These are phyloP conservation scores for Chaetomidium leptoderma DNA, from an alignment of 495 filamentous ascomycete species.

Conservation along the genomic window DNA sequence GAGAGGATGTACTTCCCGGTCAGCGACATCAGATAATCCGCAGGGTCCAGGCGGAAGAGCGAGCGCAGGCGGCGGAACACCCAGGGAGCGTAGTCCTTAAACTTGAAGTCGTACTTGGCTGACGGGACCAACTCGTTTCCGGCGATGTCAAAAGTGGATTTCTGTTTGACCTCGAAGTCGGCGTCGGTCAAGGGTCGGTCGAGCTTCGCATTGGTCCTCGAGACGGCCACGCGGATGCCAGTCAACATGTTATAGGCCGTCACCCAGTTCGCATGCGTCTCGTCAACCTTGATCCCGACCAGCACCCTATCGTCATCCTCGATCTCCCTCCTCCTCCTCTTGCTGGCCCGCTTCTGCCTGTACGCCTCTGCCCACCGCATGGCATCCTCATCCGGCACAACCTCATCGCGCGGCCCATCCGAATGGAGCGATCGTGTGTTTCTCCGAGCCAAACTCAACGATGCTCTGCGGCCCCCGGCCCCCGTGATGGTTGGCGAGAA, in stretches of 20 bases:
- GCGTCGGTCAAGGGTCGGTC: conserved; percentile 80
- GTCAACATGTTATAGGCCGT: conserved; percentile 99
- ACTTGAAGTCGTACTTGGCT: conserved; percentile 99
- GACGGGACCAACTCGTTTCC: conserved; percentile 96
- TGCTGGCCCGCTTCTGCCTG: conserved; percentile 81
- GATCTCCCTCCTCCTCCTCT: conserved; percentile 72
- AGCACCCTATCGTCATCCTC: conserved; percentile 91
- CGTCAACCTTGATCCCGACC: conserved; percentile 97
- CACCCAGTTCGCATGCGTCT: conserved; percentile 95
- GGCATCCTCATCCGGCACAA: conserved; percentile 80
- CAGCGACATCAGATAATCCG: conserved; percentile 96
- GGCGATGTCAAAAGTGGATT: conserved; percentile 98
- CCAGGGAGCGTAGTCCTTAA: conserved; percentile 99
- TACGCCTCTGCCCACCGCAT: conserved; percentile 89
- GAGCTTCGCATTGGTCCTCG: conserved; percentile 93
- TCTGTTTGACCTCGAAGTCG: conserved; percentile 89
- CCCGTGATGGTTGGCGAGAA: conserved; percentile 69
- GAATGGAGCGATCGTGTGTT: conserved; percentile 81
- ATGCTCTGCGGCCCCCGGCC: conserved; percentile 65
- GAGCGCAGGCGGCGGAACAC: conserved; percentile 91
- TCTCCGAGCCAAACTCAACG: conserved; percentile 72
- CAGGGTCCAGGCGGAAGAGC: conserved; percentile 87
- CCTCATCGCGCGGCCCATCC: conserved; percentile 75
- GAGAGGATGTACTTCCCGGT: conserved; percentile 99
- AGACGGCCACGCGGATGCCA: conserved; percentile 94